These are phyloP conservation scores for Diutina mesorugosa DNA, from an alignment of 1,139 yeast species.

Conservation along the genomic window DNA sequence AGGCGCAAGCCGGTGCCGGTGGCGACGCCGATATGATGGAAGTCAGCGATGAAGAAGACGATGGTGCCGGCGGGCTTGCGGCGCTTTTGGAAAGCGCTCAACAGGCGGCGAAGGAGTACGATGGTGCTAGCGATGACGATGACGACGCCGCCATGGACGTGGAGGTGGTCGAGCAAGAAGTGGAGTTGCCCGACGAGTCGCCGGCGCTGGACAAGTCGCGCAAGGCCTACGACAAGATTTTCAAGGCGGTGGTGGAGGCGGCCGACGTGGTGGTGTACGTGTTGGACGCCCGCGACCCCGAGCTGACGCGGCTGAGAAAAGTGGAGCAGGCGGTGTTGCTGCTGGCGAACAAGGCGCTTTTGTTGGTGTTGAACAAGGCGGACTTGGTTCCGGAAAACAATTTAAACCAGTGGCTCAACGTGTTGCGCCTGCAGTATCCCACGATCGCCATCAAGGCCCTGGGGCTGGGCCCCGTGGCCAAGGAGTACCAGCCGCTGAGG, in stretches of 20 bases:
- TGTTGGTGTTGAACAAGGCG: constrained; percentile 78
- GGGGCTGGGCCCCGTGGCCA: constrained; percentile 31
- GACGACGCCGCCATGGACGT: constrained; percentile 23
- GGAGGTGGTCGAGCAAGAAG: constrained; percentile 25
- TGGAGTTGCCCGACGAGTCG: constrained; percentile 11
- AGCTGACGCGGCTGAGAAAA: constrained; percentile 80
- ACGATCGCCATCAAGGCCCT: constrained; percentile 78
- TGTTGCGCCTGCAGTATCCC: constrained; percentile 75
- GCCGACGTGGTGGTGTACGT: constrained; percentile 87
- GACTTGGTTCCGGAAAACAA: constrained; percentile 84
- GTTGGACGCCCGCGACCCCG: constrained; percentile 96
- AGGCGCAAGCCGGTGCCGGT: constrained; percentile 33
- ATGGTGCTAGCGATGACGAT: constrained; percentile 36
- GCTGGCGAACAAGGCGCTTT: constrained; percentile 66
- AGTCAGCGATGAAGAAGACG: constrained; percentile 24
- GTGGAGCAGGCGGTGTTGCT: constrained; percentile 85
- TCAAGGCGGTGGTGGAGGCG: constrained; percentile 71
- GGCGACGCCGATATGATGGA: constrained; percentile 27
- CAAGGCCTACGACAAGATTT: constrained; percentile 84
- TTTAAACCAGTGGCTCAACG: constrained; percentile 73
- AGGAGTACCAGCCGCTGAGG: constrained; percentile 60
- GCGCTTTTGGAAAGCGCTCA: constrained; percentile 87
- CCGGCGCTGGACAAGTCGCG: constrained; percentile 63
- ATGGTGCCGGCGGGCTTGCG: constrained; percentile 47
- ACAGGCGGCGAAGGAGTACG: constrained; percentile 63